Conservation (phyloP, 805 yeast species). For the Candida railenensis region DNA sequence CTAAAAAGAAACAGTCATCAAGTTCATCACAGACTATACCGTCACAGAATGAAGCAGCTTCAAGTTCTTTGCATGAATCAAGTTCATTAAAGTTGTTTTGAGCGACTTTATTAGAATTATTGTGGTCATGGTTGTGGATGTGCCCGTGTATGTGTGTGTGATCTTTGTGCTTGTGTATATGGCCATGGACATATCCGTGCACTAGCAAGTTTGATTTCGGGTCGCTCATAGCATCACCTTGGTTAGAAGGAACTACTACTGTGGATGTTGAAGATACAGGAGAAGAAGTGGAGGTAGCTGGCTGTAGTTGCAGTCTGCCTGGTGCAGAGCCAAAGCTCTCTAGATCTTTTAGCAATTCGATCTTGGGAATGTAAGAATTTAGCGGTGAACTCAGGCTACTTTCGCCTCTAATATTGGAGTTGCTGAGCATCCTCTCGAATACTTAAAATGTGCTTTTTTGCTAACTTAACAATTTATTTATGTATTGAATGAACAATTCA, state of each 20-base stretch:
- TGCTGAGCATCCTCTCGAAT: not conserved
- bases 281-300: not conserved
- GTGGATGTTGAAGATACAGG: not conserved
- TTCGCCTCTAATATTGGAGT: not conserved
- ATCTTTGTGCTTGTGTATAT: slow-evolving; percentile 60
- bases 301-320: not conserved
- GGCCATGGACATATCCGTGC: slow-evolving; percentile 67
- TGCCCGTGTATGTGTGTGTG: slow-evolving; percentile 70
- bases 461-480: too few species aligned
- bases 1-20: slow-evolving; percentile 42
- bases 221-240: not conserved
- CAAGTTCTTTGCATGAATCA: slow-evolving; percentile 28
- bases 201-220: slow-evolving; percentile 1
- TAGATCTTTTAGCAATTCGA: slow-evolving; percentile 1
- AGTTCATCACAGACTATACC: slow-evolving; percentile 43
- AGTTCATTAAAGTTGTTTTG: not conserved
- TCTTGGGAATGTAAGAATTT: not conserved
- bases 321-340: not conserved
- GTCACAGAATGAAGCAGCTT: slow-evolving; percentile 31
- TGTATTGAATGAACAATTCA: too few species aligned
- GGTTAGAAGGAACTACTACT: not conserved
- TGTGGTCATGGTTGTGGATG: slow-evolving; percentile 50
- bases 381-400: slow-evolving; percentile 6
- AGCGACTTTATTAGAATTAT: slow-evolving; percentile 8
- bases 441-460: too few species aligned